A percentile compares a stretch with the other conserved stretches of the same genome.
Evolutionary conservation across 495 filamentous ascomycete species (phyloP).

Genomic region (Astrocystis sublimbata): DNA sequence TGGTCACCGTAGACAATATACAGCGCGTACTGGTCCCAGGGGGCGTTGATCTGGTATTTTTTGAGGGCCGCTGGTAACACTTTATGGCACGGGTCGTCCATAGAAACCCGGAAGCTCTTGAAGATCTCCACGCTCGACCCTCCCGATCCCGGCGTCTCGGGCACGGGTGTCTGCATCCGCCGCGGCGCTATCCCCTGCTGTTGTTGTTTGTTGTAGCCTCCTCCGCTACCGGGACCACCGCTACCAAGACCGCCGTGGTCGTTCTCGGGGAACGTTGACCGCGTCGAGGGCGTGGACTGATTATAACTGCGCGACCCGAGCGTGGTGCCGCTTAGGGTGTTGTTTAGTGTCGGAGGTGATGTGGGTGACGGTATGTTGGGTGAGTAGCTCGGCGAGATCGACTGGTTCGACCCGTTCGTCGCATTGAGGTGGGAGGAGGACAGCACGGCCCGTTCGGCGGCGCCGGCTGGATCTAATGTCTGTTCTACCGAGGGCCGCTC

Average conservation of each 20-base stretch:
- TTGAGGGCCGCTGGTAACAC: constrained; percentile 93
- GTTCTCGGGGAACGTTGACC: constrained; percentile 49
- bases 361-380: constrained; percentile 82
- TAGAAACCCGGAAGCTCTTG: constrained; percentile 94
- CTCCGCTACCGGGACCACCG: too few relatives aligned
- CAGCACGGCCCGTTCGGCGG: constrained; percentile 61
- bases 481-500: constrained; percentile 58
- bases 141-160: constrained; percentile 49
- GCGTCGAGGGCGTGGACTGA: constrained; percentile 47
- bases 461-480: constrained; percentile 54
- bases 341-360: constrained; percentile 60
- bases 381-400: constrained; percentile 61
- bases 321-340: constrained; percentile 44
- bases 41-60: constrained; percentile 97
- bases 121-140: constrained; percentile 88
- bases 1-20: constrained; percentile 98
- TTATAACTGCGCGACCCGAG: constrained; percentile 59
- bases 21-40: constrained; percentile 94
- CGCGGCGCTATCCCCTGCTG: constrained; percentile 44
- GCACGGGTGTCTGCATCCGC: constrained; percentile 53
- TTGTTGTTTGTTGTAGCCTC: constrained; percentile 47
- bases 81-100: constrained; percentile 97
- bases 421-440: constrained; percentile 76
- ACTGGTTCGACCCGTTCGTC: constrained; percentile 63
- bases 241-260: too few relatives aligned